Base-by-base conservation (phyloP, 2,329 filamentous ascomycete species). In the Aspergillus ustus region DNA sequence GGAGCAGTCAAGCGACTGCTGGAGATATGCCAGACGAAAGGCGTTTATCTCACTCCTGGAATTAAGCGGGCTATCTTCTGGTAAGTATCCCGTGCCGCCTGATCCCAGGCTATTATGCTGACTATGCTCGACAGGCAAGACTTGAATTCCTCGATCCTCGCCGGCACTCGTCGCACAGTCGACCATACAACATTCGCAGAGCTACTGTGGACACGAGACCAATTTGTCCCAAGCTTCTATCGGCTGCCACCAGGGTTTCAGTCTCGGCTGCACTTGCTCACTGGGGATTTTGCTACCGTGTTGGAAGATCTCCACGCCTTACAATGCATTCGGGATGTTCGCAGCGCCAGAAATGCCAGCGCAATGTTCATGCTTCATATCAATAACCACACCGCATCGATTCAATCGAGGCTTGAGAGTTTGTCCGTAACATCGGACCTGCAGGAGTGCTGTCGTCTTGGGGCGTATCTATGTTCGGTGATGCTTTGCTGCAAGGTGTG, bases 51-150 rank as follows among this genome's bases (percentile, higher is more conserved):
- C 9, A 59, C 57, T 11, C 15, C 48, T 5, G 57, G 57, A 1
- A 59, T 59, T 40, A 46, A 59, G 28, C 43, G 57, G 19, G 57
- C 57, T 7, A 53, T 59, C 4, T 59, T 59, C 7, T 59, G 57
- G 57, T 59, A 4, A 40, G 49, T n/a, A 5, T 28, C 2, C 15
- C 3, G 20, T 11, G 4, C n/a, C 3, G 9, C 17, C 6, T 28
- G 40, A 2, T n/a, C 9, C 34, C n/a, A 20, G 13, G 25, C 20
- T n/a, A 15, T 4, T 17, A 8, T n/a, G 6, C 50, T 52, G 19
- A 52, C 31, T 13, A 15, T 17, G 7, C 7, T 34, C 11, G 3
- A 8, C 19, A 59, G 57, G 57, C 57, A 59, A 53, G 57, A 59
- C 31, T 43, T 59, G 7, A 59, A 59, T 28, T 52, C 49, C 5